Evolutionary conservation across 257 asterid genomes (phyloP), one percentile per base, ranked within the genome.

Genomic region (Jasminum sambac): DNA sequence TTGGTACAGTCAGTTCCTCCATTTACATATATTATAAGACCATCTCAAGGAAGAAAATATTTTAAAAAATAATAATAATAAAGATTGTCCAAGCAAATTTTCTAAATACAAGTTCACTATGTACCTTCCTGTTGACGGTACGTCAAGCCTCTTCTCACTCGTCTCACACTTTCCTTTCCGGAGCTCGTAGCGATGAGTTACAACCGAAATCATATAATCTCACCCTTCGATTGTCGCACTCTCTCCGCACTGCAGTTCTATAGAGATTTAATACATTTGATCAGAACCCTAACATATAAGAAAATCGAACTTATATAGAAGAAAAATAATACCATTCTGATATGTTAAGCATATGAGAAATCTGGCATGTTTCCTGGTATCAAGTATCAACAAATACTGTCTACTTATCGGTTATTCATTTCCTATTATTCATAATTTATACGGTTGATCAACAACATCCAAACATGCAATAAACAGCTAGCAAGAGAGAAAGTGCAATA

Each of bases 221-320:
- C 84, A 82, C 46, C 96, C 97, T 81, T 90, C 97, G 69, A 89
- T 90, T 4, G 92, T 89, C 74, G 90, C 96, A 48, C 90, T 84
- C 81, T 89, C 98, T 61, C 97, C 96, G 48, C 94, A 89, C 73
- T 93, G 97, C 86, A 93, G 79, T 87, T 90, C 96, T 92, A 92
- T 76, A 77, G 8, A 52, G 14, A 52, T 55, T 25, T 23, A 69
- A 10, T 46, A 40, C 24, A 13, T 42, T 6, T 8, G 30, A 38
- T 66, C 61, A 66, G 67, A 30, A 1, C 36, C 36, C 36, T 4
- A 30, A 4, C 4, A 4, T 1, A 30, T 1, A 30, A 1, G 36
- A 30, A 30, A 30, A 30, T 30, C 36, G 36, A 30, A 30, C 36
- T 30, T 30, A 30, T n/a, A n/a, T 30, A 30, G 36, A 30, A 30